These are phyloP conservation scores for Sarocladiaceae sp. DNA, from an alignment of 2,329 filamentous ascomycete species.

Conservation along the genomic window DNA sequence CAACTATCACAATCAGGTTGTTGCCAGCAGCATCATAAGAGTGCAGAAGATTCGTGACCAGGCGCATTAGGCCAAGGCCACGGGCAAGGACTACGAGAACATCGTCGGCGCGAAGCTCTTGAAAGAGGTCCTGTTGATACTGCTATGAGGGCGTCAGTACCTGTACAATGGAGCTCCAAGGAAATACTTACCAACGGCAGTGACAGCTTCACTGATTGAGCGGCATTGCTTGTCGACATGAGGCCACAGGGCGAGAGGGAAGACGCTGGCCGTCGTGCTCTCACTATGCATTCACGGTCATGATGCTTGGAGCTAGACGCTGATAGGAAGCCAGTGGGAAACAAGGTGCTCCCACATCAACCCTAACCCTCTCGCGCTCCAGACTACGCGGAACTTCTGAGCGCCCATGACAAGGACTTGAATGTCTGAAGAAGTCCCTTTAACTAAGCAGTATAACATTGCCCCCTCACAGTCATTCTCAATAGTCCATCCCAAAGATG, in stretches of 20 bases:
- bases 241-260: slow-evolving; percentile 17
- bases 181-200: slow-evolving; percentile 46
- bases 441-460: too few species aligned
- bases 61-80: slow-evolving; percentile 84
- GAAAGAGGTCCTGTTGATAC: slow-evolving; percentile 95
- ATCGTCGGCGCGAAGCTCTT: slow-evolving; percentile 85
- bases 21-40: slow-evolving; percentile 95
- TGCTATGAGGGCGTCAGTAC: slow-evolving; percentile 42
- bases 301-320: neutral
- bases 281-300: slow-evolving; percentile 1
- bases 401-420: too few species aligned
- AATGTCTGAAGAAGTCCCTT: too few species aligned
- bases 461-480: too few species aligned
- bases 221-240: slow-evolving; percentile 51
- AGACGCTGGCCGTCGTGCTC: neutral
- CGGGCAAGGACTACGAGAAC: slow-evolving; percentile 88
- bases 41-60: slow-evolving; percentile 94
- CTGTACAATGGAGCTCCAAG: neutral
- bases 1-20: slow-evolving; percentile 84
- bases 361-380: too few species aligned
- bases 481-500: too few species aligned
- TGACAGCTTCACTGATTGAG: slow-evolving; percentile 75
- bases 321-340: neutral
- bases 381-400: too few species aligned
- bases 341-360: too few species aligned